A percentile compares a stretch with the other conserved stretches of the same genome.
Evolutionary conservation across 192 early-diverging fungal species (phyloP).

Genomic region (Gaertneriomyces semiglobifer): DNA sequence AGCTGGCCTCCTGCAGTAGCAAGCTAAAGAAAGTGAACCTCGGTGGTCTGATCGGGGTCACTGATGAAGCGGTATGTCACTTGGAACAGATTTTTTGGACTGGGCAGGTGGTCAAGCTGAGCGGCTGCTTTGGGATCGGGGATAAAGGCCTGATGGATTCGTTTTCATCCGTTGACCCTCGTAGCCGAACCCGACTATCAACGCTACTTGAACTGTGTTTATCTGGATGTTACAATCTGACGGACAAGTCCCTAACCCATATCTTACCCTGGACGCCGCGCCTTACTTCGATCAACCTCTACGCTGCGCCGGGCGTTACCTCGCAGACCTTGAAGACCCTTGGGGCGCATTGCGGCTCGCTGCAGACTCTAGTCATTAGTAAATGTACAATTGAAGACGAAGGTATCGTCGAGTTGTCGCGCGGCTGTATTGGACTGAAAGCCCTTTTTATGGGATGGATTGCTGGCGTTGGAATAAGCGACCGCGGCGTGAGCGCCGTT

Average conservation of each 20-base stretch:
- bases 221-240: constrained; percentile 5
- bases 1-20: not conserved
- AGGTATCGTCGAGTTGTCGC: not conserved
- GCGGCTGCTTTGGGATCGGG: not conserved
- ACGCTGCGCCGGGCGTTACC: not conserved
- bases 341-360: not conserved
- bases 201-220: not conserved
- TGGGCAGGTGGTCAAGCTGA: not conserved
- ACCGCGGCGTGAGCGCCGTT: not conserved
- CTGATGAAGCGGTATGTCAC: not conserved
- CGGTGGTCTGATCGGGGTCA: not conserved
- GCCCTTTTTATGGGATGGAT: not conserved
- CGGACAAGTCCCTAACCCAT: constrained; percentile 2
- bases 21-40: not conserved
- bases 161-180: not conserved
- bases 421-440: not conserved
- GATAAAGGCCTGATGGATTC: not conserved
- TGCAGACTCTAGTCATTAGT: not conserved
- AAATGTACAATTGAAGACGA: constrained; percentile 3
- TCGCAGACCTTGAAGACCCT: not conserved
- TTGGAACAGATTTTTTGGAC: not conserved
- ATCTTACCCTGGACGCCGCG: not conserved
- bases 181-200: not conserved
- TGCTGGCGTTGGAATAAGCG: not conserved
- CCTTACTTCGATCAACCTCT: constrained; percentile 4